Conservation (phyloP, 805 yeast genomes). For the Kazachstania psychrophila region DNA sequence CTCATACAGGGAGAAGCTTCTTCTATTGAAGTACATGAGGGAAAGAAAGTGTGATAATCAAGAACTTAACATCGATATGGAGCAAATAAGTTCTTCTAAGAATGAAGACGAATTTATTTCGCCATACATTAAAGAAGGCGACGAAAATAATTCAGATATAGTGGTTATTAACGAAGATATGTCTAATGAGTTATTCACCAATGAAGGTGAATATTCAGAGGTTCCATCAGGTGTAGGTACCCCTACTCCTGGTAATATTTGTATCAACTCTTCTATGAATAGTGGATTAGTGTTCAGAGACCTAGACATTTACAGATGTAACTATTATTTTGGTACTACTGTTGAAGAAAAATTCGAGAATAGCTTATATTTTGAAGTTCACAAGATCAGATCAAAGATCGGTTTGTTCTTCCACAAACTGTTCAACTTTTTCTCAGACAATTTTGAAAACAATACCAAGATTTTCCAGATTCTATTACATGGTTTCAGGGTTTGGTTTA, state of each 20-base stretch:
- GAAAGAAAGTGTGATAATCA: constrained; percentile 28
- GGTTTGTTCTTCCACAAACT: constrained; percentile 58
- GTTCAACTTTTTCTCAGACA: constrained; percentile 36
- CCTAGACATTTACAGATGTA: constrained; percentile 51
- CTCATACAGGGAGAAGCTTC: constrained; percentile 7
- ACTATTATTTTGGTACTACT: constrained; percentile 54
- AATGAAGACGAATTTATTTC: constrained; percentile 23
- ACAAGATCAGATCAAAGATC: constrained; percentile 48
- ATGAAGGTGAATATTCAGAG: constrained; percentile 38
- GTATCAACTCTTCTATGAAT: constrained; percentile 37
- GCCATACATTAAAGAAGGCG: constrained; percentile 13
- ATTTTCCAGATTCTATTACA: constrained; percentile 52
- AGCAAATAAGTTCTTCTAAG: constrained; percentile 22
- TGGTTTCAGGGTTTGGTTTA: constrained; percentile 65
- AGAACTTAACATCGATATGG: constrained; percentile 33
- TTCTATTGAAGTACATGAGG: constrained; percentile 29
- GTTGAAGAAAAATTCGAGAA: constrained; percentile 36
- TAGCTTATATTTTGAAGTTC: constrained; percentile 44
- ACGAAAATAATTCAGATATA: constrained; percentile 19
- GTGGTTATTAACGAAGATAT: constrained; percentile 17
- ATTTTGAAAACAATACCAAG: constrained; percentile 55
- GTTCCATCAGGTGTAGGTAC: constrained; percentile 31
- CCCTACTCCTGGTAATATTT: constrained; percentile 30
- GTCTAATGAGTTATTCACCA: constrained; percentile 23
- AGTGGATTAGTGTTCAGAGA: constrained; percentile 51